A percentile compares a stretch with the other conserved stretches of the same genome.
phyloP scores from a whole-genome alignment of 345 rosid genomes.

The Melastoma malabathricum region DNA sequence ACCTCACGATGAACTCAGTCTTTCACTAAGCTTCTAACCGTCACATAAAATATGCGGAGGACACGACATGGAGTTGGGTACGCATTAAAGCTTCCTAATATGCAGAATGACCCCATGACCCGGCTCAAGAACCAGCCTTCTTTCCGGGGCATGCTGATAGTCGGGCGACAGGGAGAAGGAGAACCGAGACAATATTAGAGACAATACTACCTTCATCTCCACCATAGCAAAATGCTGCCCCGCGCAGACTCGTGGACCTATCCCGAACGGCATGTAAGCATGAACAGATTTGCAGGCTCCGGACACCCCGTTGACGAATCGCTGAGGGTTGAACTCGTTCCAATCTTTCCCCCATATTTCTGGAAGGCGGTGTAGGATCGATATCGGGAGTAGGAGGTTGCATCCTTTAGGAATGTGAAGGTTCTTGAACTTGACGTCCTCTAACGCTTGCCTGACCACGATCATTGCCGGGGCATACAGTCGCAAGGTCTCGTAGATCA shows the following conservation, averaged over 20 bases:
- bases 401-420: slow-evolving; percentile 20
- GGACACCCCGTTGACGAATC: slow-evolving; percentile 21
- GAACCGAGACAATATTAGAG: slow-evolving; percentile 18
- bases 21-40: no score
- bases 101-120: slow-evolving; percentile 8
- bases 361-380: slow-evolving; percentile 16
- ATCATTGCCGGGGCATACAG: slow-evolving; percentile 12
- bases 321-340: slow-evolving; percentile 31
- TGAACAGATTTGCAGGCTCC: slow-evolving; percentile 25
- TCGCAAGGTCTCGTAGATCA: slow-evolving; percentile 14
- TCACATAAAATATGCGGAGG: no score
- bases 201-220: slow-evolving; percentile 15
- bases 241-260: slow-evolving; percentile 19
- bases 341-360: slow-evolving; percentile 33
- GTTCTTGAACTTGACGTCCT: slow-evolving; percentile 17
- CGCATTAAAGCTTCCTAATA: no score
- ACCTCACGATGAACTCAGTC: no score
- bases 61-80: no score
- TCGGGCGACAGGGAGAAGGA: slow-evolving; percentile 14
- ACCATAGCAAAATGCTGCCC: slow-evolving; percentile 29
- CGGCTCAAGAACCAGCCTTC: slow-evolving; percentile 12
- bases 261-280: slow-evolving; percentile 20
- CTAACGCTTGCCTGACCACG: slow-evolving; percentile 8
- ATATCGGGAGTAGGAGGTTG: slow-evolving; percentile 9
- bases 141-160: slow-evolving; percentile 22